phyloP scores from a whole-genome alignment of 2,329 filamentous ascomycete genomes.

The Lecanicillium sp. region DNA sequence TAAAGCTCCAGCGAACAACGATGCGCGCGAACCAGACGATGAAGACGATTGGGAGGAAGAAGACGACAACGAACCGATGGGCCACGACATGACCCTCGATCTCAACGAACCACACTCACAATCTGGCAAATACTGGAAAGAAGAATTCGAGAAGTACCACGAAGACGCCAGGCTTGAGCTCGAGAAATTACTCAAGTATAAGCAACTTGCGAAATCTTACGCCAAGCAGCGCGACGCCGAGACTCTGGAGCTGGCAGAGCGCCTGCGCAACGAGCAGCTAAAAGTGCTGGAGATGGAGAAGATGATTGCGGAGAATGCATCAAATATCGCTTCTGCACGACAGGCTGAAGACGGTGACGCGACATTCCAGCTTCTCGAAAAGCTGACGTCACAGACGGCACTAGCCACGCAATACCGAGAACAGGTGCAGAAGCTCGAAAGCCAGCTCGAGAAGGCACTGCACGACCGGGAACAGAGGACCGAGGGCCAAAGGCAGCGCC shows the following conservation, averaged over 20 bases:
- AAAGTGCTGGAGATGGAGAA: constrained; percentile 60
- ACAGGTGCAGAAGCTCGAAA: constrained; percentile 54
- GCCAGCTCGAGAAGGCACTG: constrained; percentile 37
- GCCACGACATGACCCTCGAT: constrained; percentile 62
- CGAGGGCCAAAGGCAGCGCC: constrained; percentile 27
- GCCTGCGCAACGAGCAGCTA: constrained; percentile 61
- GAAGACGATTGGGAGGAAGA: constrained; percentile 52
- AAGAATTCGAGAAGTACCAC: constrained; percentile 68
- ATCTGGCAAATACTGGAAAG: constrained; percentile 76
- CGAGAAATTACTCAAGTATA: constrained; percentile 72
- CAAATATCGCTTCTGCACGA: constrained; percentile 40
- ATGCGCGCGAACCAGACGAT: neutral
- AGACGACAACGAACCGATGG: constrained; percentile 37
- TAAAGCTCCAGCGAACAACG: neutral
- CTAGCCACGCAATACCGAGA: constrained; percentile 52
- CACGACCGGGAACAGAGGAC: constrained; percentile 29
- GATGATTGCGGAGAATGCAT: constrained; percentile 53
- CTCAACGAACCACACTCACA: constrained; percentile 68
- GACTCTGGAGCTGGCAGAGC: constrained; percentile 57
- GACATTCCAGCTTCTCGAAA: constrained; percentile 42
- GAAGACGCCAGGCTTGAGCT: constrained; percentile 66
- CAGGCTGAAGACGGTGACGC: constrained; percentile 28
- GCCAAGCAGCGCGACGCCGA: constrained; percentile 72
- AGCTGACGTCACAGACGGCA: constrained; percentile 52
- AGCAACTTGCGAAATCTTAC: constrained; percentile 71